Percentiles rank a stretch among this genome's conserved stretches.
phyloP scores from a whole-genome alignment of 78 protist genomes.

The Cavenderia fasciculata region DNA sequence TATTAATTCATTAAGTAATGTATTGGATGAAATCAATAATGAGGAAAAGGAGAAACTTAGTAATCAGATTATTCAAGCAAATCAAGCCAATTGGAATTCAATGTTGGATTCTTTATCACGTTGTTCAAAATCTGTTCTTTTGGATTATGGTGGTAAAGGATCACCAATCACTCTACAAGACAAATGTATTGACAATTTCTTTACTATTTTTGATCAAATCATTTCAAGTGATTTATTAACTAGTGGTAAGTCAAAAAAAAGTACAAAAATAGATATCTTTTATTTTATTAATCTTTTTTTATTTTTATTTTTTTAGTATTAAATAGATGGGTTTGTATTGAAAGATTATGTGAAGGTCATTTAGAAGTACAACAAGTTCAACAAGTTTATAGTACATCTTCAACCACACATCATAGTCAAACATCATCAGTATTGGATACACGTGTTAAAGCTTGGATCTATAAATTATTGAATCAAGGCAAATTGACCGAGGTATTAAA shows the following conservation, averaged over 20 bases:
- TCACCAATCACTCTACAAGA: conserved; percentile 28
- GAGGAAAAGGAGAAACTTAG: neutral
- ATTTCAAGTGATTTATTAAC: conserved; percentile 2
- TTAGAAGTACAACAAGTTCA: no score
- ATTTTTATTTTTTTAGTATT: neutral
- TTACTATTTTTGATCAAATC: conserved; percentile 19
- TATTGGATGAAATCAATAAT: conserved; percentile 20
- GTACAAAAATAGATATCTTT: no score
- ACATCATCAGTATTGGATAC: no score
- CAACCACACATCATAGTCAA: no score
- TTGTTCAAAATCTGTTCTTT: neutral
- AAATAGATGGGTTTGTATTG: conserved; percentile 4
- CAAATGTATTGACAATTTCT: conserved; percentile 14
- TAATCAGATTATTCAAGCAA: neutral
- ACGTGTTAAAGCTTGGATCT: conserved; percentile 7
- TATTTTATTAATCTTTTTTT: no score
- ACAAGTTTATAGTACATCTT: no score
- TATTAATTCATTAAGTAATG: neutral
- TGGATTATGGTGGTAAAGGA: conserved; percentile 61
- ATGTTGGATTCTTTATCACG: conserved; percentile 7
- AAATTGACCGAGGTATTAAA: neutral
- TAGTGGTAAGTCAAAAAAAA: no score
- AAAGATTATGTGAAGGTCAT: conserved; percentile 6
- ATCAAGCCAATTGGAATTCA: conserved; percentile 4
- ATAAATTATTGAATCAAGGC: conserved; percentile 2